Conservation (phyloP, 495 filamentous ascomycete species). For the Podospora sp. region DNA sequence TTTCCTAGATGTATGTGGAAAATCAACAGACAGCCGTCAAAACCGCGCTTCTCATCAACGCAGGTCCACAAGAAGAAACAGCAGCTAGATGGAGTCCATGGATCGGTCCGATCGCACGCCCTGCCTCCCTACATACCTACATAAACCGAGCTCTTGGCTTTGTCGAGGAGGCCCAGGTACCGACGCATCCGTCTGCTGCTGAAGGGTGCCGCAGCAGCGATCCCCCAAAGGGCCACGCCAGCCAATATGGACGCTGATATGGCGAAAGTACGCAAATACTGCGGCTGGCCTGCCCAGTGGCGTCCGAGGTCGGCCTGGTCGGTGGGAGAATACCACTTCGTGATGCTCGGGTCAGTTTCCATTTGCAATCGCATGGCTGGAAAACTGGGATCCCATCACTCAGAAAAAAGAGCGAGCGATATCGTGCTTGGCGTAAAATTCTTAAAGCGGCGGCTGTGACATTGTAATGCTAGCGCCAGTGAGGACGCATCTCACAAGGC, state of each 20-base stretch:
- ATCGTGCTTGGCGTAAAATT: neutral
- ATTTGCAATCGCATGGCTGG: constrained; percentile 3
- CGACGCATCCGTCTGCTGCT: neutral
- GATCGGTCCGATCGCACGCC: too few relatives aligned
- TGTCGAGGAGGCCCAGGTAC: too few relatives aligned
- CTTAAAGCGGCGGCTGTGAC: neutral
- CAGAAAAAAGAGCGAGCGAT: neutral
- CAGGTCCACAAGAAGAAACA: neutral
- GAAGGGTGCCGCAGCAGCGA: neutral
- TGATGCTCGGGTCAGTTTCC: neutral
- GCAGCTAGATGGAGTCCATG: neutral
- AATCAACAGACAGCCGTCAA: neutral
- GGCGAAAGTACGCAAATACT: constrained; percentile 1
- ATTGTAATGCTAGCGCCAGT: neutral
- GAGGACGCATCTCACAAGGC: neutral
- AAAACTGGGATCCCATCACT: neutral
- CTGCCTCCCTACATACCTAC: too few relatives aligned
- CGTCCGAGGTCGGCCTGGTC: constrained; percentile 3
- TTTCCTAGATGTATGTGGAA: neutral
- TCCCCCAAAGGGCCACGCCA: neutral
- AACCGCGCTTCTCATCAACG: neutral
- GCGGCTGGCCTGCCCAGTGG: neutral
- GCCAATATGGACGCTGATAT: constrained; percentile 22
- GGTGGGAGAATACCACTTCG: neutral
- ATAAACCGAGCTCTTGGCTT: neutral